Percentiles rank a stretch among this genome's conserved stretches.
phyloP scores from a whole-genome alignment of 2,329 filamentous ascomycete species.

The Aspergillus chevalieri region DNA sequence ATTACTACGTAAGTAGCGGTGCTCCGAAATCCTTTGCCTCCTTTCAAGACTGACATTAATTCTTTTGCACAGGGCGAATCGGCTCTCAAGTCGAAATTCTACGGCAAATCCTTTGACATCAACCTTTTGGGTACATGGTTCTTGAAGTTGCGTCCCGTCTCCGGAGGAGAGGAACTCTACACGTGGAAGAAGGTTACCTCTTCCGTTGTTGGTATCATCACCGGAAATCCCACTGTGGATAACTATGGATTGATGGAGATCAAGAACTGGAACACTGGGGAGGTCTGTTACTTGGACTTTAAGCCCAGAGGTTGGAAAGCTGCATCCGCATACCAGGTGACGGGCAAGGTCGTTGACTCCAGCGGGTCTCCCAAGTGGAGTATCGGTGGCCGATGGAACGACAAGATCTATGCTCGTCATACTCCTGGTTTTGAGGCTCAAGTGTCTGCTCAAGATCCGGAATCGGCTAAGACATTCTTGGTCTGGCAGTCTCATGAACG shows the following conservation, averaged over 20 bases:
- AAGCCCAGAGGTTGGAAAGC: slow-evolving; percentile 95
- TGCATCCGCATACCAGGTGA: slow-evolving; percentile 80
- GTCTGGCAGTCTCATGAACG: slow-evolving; percentile 87
- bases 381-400: slow-evolving; percentile 93
- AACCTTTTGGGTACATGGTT: slow-evolving; percentile 98
- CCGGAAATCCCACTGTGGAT: slow-evolving; percentile 91
- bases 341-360: slow-evolving; percentile 75
- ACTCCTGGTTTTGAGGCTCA: slow-evolving; percentile 80
- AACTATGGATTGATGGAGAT: slow-evolving; percentile 97
- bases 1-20: slow-evolving; percentile 61
- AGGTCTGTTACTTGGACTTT: slow-evolving; percentile 84
- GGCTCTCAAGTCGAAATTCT: slow-evolving; percentile 91
- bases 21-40: background rate
- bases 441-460: slow-evolving; percentile 49
- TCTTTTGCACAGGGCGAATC: slow-evolving; percentile 67
- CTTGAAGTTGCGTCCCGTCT: slow-evolving; percentile 69
- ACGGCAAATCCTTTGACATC: slow-evolving; percentile 95
- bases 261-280: slow-evolving; percentile 94
- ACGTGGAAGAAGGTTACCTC: slow-evolving; percentile 99
- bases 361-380: slow-evolving; percentile 78
- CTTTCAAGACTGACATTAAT: slow-evolving; percentile 8
- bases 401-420: slow-evolving; percentile 87
- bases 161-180: slow-evolving; percentile 77
- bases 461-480: slow-evolving; percentile 69
- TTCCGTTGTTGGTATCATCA: slow-evolving; percentile 97